Evolutionary conservation across 169 alveolate genomes (phyloP), one percentile per base, ranked within the genome.

Genomic region (Plasmodium coatneyi): DNA sequence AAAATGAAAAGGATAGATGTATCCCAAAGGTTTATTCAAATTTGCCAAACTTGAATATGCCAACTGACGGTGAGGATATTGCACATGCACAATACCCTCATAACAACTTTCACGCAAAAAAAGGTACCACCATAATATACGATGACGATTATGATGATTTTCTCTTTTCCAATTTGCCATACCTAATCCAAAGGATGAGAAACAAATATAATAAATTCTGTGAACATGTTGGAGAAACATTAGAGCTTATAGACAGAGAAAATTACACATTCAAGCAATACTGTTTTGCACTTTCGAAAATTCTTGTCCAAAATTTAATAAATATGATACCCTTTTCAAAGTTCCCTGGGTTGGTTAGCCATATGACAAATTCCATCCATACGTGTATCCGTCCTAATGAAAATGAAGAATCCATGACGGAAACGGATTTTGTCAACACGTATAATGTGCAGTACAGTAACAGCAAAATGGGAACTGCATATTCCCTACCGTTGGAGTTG

Each of bases 201-300:
- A 32, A 79, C 28, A 87, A 66, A 43, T 87, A 87, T 79, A 87
- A 78, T 28, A 34, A 76, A 46, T 87, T 79, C 52, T 79, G 87
- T 49, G 93, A 87, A 56, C 43, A 54, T 56, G 10, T 87, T n/a
- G 93, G 82, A 79, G 79, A 87, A 56, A n/a, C 41, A 32, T 16
- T 87, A 78, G 89, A 46, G 52, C 19, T 46, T 36, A 41, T 84
- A 12, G 83, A 79, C 39, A 80, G 49, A 28, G 81, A 84, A 28
- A 87, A 66, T 56, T 79, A 78, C 34, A 87, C 54, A 25, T 71
- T 87, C 43, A 76, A 79, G 71, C 90, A 87, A 34, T 87, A 87
- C 49, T 87, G 93, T 78, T 41, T 56, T n/a, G 82, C 39, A 66
- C 34, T 87, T 10, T 87, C 93, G n/a, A 87, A 66, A 41, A 22